Base-by-base conservation (phyloP, 768 basidiomycete genomes). In the Agaricus sinodeliciosus region DNA sequence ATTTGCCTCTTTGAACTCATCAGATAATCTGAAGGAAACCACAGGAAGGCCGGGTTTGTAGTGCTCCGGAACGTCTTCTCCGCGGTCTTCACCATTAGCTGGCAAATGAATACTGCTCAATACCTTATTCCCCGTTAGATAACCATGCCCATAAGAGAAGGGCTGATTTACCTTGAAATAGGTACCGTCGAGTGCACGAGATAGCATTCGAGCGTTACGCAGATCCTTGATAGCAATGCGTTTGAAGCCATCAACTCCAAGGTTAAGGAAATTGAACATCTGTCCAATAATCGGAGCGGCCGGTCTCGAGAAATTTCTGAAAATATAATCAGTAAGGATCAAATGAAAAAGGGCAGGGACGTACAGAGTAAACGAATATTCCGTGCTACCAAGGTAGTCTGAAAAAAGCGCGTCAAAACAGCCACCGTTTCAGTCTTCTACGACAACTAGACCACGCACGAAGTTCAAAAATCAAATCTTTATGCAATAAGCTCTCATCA, bases 381-480 rank as follows among this genome's bases (percentile, higher is more conserved):
- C 79, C n/a, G 72, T 72, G 59, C 67, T 73, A n/a, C 75, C 76
- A 27, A 80, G 72, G 60, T 80, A 82, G 60, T 81, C 73, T 72
- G 18, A 46, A 13, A 18, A 46, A 13, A 18, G 8, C 27, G 50
- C 50, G 60, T 19, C 57, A 55, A 37, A 41, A 27, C 22, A 6
- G 25, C 2, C 18, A n/a, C 12, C n/a, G n/a, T n/a, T n/a, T n/a
- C n/a, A n/a, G 9, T 35, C 22, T 41, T 1, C n/a, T 19, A 16
- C 1, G 9, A 3, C 4, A 22, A 4, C 6, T 4, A 37, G 31
- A 8, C 9, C 11, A 62, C 74, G 63, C 44, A 77, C 74, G 80
- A 39, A 83, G 72, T 67, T 84, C 81, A 56, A 87, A 85, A 53
- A 87, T 71, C 35, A 87, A 64, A 51, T 84, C 74, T 57, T 82